Evolutionary conservation across 2,329 filamentous ascomycete genomes (phyloP).

Genomic region (Cladosporium sp.): DNA sequence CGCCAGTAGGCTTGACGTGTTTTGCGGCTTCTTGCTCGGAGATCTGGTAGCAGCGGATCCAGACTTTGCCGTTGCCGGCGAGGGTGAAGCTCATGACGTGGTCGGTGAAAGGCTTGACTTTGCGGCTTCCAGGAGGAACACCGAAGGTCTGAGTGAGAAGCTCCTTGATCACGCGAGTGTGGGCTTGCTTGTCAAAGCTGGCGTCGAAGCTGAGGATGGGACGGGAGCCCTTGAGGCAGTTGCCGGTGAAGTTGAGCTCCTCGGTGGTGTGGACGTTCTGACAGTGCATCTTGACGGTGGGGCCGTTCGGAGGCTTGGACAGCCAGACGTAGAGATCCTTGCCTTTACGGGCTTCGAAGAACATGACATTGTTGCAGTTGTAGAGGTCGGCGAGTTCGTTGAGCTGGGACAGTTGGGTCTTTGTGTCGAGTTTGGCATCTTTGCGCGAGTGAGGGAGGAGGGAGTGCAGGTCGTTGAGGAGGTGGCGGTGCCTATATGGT

Average conservation of each 20-base stretch:
- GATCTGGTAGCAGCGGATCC: constrained; percentile 94
- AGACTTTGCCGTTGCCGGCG: constrained; percentile 83
- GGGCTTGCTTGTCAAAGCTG: constrained; percentile 68
- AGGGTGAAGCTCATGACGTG: constrained; percentile 91
- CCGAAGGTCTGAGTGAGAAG: constrained; percentile 88
- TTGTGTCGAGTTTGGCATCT: constrained; percentile 95
- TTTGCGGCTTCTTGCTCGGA: constrained; percentile 72
- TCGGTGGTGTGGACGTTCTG: constrained; percentile 88
- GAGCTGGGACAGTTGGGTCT: constrained; percentile 78
- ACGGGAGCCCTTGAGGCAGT: constrained; percentile 90
- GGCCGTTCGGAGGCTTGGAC: constrained; percentile 83
- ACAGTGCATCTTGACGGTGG: constrained; percentile 72
- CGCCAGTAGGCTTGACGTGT: constrained; percentile 38
- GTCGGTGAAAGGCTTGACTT: constrained; percentile 94
- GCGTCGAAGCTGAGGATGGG: constrained; percentile 90
- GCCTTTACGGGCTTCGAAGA: constrained; percentile 92
- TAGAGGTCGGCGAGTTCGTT: constrained; percentile 78
- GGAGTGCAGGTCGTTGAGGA: constrained; percentile 83
- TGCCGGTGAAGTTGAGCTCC: constrained; percentile 93
- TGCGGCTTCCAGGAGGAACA: constrained; percentile 82
- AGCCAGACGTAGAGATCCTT: constrained; percentile 95
- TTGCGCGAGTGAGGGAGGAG: constrained; percentile 91
- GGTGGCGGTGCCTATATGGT: constrained; percentile 74
- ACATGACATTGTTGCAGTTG: constrained; percentile 92
- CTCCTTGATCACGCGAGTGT: constrained; percentile 83